phyloP scores from a whole-genome alignment of 805 yeast species.

The Candida sphagnicola region DNA sequence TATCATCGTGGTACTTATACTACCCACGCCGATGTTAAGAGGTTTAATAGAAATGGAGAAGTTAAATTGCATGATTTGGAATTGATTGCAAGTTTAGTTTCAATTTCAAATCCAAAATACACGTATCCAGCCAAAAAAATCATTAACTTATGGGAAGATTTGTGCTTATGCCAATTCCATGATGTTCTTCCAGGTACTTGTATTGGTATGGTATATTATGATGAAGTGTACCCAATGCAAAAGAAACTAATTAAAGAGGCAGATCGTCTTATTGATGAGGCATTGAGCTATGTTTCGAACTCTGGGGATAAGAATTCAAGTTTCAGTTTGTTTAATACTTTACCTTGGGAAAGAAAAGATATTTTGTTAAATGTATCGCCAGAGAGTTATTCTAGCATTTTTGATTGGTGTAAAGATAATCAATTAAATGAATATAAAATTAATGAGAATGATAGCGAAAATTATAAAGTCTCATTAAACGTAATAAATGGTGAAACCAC shows the following conservation, averaged over 20 bases:
- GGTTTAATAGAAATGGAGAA: slow-evolving; percentile 74
- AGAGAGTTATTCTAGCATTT: slow-evolving; percentile 9
- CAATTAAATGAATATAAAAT: slow-evolving; percentile 5
- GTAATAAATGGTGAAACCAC: slow-evolving; percentile 15
- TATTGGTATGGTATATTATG: slow-evolving; percentile 84
- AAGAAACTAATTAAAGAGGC: slow-evolving; percentile 51
- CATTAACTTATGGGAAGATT: slow-evolving; percentile 79
- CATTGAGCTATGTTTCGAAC: slow-evolving; percentile 42
- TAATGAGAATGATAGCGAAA: slow-evolving; percentile 7
- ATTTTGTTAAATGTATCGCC: slow-evolving; percentile 39
- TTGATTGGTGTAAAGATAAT: slow-evolving; percentile 3
- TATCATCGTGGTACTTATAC: slow-evolving; percentile 98
- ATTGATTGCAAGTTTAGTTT: slow-evolving; percentile 72
- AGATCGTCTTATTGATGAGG: slow-evolving; percentile 47
- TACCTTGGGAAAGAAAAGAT: slow-evolving; percentile 57
- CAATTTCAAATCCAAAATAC: slow-evolving; percentile 50
- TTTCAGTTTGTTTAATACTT: slow-evolving; percentile 42
- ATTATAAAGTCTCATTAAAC: slow-evolving; percentile 18
- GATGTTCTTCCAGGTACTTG: slow-evolving; percentile 98
- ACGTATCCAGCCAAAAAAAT: slow-evolving; percentile 70
- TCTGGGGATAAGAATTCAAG: slow-evolving; percentile 3
- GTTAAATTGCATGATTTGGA: slow-evolving; percentile 81
- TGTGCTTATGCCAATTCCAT: slow-evolving; percentile 89
- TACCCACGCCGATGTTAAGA: slow-evolving; percentile 83
- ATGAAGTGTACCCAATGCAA: slow-evolving; percentile 79